These are phyloP conservation scores for Gaeumannomyces sp. DNA, from an alignment of 2,329 filamentous ascomycete genomes.

Conservation along the genomic window DNA sequence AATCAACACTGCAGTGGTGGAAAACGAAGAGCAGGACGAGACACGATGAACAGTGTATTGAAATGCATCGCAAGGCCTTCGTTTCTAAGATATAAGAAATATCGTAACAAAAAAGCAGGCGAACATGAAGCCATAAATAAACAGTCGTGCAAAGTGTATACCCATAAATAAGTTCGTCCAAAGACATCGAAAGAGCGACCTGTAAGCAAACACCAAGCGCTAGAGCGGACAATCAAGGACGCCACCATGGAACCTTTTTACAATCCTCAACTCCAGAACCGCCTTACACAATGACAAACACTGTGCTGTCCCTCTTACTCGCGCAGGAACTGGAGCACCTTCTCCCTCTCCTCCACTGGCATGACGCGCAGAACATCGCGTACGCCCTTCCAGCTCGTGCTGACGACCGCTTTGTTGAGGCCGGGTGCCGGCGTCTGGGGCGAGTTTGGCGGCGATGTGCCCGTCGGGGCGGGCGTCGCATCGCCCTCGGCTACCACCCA, in stretches of 20 bases:
- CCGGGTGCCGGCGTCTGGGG: background rate
- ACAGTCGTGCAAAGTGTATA: background rate
- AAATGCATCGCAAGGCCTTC: background rate
- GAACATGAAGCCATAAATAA: background rate
- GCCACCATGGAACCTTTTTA: background rate
- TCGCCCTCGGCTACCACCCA: slow-evolving; percentile 2
- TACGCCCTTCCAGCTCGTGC: slow-evolving; percentile 76
- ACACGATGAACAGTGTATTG: background rate
- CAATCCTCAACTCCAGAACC: background rate
- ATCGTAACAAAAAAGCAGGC: background rate
- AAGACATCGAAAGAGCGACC: background rate
- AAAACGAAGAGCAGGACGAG: background rate
- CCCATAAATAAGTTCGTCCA: background rate
- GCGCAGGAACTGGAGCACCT: slow-evolving; percentile 58
- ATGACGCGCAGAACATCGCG: slow-evolving; percentile 80
- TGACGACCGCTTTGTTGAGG: slow-evolving; percentile 40
- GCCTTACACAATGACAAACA: background rate
- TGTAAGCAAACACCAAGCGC: background rate
- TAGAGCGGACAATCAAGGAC: background rate
- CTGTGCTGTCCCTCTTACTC: slow-evolving; percentile 20
- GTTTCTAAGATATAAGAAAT: background rate
- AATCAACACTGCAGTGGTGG: too few relatives aligned
- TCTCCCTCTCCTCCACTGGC: slow-evolving; percentile 82
- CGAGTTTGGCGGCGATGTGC: slow-evolving; percentile 28
- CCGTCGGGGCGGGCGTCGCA: background rate